Evolutionary conservation across 257 asterid species (phyloP).

Genomic region (Mentha longifolia): DNA sequence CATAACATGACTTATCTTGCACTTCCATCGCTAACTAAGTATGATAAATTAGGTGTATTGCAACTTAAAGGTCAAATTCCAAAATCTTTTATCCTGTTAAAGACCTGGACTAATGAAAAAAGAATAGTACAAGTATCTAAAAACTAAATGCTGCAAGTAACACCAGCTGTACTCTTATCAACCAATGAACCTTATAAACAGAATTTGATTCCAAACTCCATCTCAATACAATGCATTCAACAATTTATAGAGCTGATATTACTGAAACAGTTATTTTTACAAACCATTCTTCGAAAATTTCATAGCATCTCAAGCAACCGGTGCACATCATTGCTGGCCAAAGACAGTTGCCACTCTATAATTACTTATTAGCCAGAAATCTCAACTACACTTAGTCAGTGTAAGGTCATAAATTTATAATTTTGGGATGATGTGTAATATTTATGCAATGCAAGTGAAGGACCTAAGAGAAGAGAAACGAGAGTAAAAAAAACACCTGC

Average conservation of each 20-base stretch:
- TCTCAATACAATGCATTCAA: conserved; percentile 7
- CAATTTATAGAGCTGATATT: neutral
- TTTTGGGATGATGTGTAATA: neutral
- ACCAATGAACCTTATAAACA: neutral
- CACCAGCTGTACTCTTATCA: conserved; percentile 9
- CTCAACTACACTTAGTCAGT: neutral
- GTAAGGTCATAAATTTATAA: conserved; percentile 20
- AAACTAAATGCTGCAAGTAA: conserved; percentile 25
- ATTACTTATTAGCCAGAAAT: neutral
- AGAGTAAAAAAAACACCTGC: conserved; percentile 60
- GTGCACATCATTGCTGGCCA: neutral
- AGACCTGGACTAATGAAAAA: neutral
- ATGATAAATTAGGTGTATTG: neutral
- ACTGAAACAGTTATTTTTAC: neutral
- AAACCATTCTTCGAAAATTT: neutral
- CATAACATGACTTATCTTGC: neutral
- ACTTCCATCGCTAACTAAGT: conserved; percentile 21
- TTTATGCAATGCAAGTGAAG: conserved; percentile 13
- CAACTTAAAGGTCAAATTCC: neutral
- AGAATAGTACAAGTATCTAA: conserved; percentile 23
- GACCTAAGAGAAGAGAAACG: conserved; percentile 12
- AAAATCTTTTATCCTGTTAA: conserved; percentile 10
- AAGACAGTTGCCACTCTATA: conserved; percentile 3
- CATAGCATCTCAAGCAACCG: conserved; percentile 26
- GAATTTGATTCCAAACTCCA: conserved; percentile 5